phyloP scores from a whole-genome alignment of 345 rosid genomes.

The Eutrema yunnanense region DNA sequence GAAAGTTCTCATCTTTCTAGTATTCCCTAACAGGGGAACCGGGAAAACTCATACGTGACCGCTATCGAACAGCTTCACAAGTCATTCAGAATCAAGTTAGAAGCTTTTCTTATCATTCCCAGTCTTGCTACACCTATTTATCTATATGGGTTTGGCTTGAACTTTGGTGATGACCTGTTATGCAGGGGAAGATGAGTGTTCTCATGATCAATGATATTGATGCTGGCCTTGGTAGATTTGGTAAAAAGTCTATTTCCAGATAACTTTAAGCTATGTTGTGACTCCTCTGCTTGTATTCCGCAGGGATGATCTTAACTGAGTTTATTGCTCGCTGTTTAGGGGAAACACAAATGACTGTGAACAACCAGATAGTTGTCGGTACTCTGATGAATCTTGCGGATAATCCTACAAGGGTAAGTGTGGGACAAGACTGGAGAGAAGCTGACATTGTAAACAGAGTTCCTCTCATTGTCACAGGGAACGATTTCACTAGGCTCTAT shows the following conservation, averaged over 20 bases:
- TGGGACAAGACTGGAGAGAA: constrained; percentile 96
- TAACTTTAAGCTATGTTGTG: background rate
- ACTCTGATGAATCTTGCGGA: constrained; percentile 90
- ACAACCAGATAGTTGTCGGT: constrained; percentile 91
- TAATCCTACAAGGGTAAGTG: constrained; percentile 91
- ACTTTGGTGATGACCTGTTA: constrained; percentile 9
- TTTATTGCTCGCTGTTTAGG: constrained; percentile 34
- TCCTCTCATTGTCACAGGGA: constrained; percentile 87
- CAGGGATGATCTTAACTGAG: background rate
- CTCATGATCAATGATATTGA: constrained; percentile 94
- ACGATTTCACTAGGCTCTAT: constrained; percentile 80
- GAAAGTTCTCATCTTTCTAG: background rate
- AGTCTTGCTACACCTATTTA: constrained; percentile 36
- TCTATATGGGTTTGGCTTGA: background rate
- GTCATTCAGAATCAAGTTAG: constrained; percentile 96
- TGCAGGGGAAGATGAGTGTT: constrained; percentile 98
- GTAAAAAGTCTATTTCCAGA: constrained; percentile 35
- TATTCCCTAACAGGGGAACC: constrained; percentile 64
- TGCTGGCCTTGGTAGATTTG: constrained; percentile 98
- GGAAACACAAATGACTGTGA: constrained; percentile 90
- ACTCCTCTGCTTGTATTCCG: background rate
- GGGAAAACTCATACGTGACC: constrained; percentile 84
- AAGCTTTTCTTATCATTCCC: constrained; percentile 41
- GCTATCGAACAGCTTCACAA: constrained; percentile 96
- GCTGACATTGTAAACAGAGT: constrained; percentile 70